Percentiles rank a stretch among this genome's conserved stretches.
These are phyloP conservation scores for Beta lomatogona DNA, from an alignment of 179 eudicot species.

Conservation along the genomic window DNA sequence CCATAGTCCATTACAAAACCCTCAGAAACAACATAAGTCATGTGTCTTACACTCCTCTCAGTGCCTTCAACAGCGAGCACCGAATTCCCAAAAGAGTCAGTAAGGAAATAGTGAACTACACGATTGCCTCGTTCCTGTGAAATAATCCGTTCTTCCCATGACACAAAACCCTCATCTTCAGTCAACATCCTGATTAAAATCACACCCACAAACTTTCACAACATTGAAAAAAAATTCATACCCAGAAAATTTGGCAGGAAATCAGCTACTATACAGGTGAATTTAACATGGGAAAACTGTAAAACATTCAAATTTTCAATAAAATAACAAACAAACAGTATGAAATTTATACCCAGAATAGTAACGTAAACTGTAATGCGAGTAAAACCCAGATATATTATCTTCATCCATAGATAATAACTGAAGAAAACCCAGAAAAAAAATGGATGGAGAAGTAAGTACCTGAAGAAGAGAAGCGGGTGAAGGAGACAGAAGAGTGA, in stretches of 20 bases:
- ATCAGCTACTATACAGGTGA: too few species aligned
- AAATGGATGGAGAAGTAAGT: too few species aligned
- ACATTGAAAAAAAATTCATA: too few species aligned
- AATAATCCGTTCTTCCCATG: constrained; percentile 51
- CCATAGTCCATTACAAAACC: constrained; percentile 34
- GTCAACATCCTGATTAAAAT: not conserved
- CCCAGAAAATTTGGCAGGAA: not conserved
- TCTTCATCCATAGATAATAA: too few species aligned
- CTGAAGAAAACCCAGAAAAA: too few species aligned
- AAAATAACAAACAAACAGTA: too few species aligned
- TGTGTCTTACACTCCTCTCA: constrained; percentile 50
- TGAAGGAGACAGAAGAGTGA: too few species aligned
- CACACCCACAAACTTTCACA: not conserved
- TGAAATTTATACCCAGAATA: too few species aligned
- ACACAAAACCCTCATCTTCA: constrained; percentile 27
- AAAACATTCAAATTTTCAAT: not conserved
- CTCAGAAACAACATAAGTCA: constrained; percentile 44
- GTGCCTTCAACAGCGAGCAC: constrained; percentile 48
- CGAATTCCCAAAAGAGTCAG: constrained; percentile 28
- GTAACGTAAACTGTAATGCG: too few species aligned
- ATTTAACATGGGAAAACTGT: too few species aligned
- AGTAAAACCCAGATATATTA: too few species aligned
- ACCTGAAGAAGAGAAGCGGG: too few species aligned
- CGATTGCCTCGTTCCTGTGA: constrained; percentile 46
- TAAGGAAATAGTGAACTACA: constrained; percentile 40